These are phyloP conservation scores for Entomortierella beljakovae DNA, from an alignment of 192 early-diverging fungal genomes.

Conservation along the genomic window DNA sequence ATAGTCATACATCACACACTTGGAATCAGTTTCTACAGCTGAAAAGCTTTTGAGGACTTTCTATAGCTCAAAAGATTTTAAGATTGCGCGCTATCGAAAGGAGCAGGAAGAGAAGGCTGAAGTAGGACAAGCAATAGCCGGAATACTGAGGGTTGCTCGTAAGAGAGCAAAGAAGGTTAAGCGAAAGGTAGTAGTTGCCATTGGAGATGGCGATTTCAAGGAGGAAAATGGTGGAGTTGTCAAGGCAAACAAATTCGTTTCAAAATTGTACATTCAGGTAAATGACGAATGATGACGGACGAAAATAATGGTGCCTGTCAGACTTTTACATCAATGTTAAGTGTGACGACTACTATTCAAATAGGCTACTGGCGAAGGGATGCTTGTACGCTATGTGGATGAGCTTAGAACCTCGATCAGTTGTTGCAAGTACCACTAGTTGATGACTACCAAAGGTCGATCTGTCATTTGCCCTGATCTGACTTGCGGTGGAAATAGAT, in stretches of 20 bases:
- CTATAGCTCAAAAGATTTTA: not conserved
- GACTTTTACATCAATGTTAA: not conserved
- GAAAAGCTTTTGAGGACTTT: not conserved
- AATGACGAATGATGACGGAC: not conserved
- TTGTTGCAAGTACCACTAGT: not conserved
- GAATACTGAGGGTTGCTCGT: not conserved
- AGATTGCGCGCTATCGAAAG: not conserved
- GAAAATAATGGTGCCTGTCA: not conserved
- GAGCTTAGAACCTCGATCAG: not conserved
- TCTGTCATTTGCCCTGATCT: too few species aligned
- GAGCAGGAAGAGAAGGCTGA: not conserved
- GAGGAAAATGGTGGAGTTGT: not conserved
- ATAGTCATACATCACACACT: too few species aligned
- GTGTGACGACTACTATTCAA: not conserved
- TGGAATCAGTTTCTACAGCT: not conserved
- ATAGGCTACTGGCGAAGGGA: conserved; percentile 3
- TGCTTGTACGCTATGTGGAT: not conserved
- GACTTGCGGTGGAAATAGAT: too few species aligned
- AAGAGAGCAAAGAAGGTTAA: not conserved
- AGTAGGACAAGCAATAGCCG: not conserved
- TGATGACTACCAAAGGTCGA: too few species aligned
- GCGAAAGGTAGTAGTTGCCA: not conserved
- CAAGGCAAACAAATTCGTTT: conserved; percentile 1
- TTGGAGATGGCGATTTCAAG: conserved; percentile 4
- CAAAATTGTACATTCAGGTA: not conserved